Base-by-base conservation (phyloP, 495 filamentous ascomycete genomes). In the Hypoxylon lienhwacheense region DNA sequence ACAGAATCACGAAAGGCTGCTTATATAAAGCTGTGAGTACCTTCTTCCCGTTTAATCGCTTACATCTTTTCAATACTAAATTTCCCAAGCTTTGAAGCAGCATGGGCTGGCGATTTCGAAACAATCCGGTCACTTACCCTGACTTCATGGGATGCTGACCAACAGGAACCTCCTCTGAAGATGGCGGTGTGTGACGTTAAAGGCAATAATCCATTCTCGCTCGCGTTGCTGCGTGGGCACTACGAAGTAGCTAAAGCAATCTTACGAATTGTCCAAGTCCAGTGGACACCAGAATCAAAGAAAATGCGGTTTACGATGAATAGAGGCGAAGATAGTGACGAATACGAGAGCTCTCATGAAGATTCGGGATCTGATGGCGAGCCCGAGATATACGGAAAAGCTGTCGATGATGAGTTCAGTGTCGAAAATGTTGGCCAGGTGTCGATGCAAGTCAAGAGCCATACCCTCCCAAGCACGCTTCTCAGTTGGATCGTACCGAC, bases 361-460 rank as follows among this genome's bases (percentile, higher is more conserved):
- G 64, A 73, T 5, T 64, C 63, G 0, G 67, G 66, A 11, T 61
- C 45, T 5, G 61, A 65, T n/a, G 62, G 55, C 33, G 70, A 69
- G n/a, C 77, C 73, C 11, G 69, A 67, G n/a, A 71, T 81, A 15
- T 71, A 82, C 29, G 54, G 67, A 15, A 70, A 80, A 39, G 67
- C 73, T n/a, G 63, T 88, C 20, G 76, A 84, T 46, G 77, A 80
- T 10, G 68, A 77, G 12, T 89, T 85, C 63, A 91, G 86, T 0
- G 75, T 88, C 47, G 86, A 90, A 2, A 81, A 87, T 55, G 69
- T 90, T 26, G 87, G 85, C 1, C 77, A 85, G 55, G 73, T 83
- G 1, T 77, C 77, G 2, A 82, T 76, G 32, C 66, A 85, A 35
- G 83, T 88, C 15, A 82, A 86, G 58, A 85, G 83, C 45, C 61